Percentiles rank a stretch among this genome's conserved stretches.
phyloP scores from a whole-genome alignment of 2,329 filamentous ascomycete genomes.

The Sporothrix humicola region DNA sequence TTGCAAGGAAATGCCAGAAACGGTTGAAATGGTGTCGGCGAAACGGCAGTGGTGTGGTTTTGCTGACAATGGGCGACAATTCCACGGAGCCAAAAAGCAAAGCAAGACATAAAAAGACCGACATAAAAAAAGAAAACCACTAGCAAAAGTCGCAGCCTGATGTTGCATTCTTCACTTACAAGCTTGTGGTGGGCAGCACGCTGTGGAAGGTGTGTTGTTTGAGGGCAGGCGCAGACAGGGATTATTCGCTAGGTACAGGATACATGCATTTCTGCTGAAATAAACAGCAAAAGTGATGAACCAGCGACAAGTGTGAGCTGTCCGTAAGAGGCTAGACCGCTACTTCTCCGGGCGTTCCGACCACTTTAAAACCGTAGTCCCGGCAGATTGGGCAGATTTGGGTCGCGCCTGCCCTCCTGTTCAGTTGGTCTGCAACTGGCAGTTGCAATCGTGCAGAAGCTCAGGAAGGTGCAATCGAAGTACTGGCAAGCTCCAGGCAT shows the following conservation, averaged over 20 bases:
- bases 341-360: constrained; percentile 24
- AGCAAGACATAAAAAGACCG: constrained; percentile 1
- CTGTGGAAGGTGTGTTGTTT: not conserved
- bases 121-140: not conserved
- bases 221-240: not conserved
- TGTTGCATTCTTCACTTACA: not conserved
- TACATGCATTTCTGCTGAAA: not conserved
- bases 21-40: not conserved
- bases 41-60: constrained; percentile 3
- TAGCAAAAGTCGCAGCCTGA: not conserved
- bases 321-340: not conserved
- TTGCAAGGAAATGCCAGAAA: not conserved
- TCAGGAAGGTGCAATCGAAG: not conserved
- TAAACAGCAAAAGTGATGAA: not conserved
- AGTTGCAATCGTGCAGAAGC: not conserved
- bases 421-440: not conserved
- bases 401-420: constrained; percentile 6
- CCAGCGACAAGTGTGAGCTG: not conserved
- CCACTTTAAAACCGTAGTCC: constrained; percentile 2
- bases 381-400: constrained; percentile 28
- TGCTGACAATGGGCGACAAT: constrained; percentile 9
- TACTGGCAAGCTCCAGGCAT: not conserved
- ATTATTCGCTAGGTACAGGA: not conserved
- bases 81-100: not conserved
- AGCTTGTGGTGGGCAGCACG: not conserved